A percentile compares a stretch with the other conserved stretches of the same genome.
Conservation (phyloP, 1,284 basidiomycete genomes). For the Bjerkandera adusta region DNA sequence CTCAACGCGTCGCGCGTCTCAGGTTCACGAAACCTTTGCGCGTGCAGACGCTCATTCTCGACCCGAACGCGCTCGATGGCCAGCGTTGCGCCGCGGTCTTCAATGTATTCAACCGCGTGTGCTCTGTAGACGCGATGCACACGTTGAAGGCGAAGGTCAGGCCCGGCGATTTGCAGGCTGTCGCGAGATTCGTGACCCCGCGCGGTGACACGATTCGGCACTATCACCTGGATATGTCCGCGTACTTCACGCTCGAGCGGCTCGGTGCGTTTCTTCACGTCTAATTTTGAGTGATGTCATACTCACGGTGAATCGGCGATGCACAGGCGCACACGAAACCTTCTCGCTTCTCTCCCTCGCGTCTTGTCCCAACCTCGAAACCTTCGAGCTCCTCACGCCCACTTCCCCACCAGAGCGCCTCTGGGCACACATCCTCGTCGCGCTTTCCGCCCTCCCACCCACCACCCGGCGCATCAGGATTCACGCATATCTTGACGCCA, state of each 20-base stretch:
- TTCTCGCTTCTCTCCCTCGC: slow-evolving; percentile 3
- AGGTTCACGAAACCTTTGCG: neutral
- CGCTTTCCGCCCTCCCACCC: neutral
- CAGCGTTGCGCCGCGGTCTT: neutral
- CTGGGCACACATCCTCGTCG: slow-evolving; percentile 7
- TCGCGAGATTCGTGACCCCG: neutral
- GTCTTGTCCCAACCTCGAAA: slow-evolving; percentile 1
- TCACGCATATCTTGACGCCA: slow-evolving; percentile 3
- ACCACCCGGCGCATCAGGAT: slow-evolving; percentile 3
- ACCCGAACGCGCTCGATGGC: slow-evolving; percentile 4
- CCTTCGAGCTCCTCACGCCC: slow-evolving; percentile 4
- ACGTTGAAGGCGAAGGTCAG: neutral
- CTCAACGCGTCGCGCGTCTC: neutral
- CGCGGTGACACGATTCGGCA: neutral
- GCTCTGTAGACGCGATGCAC: neutral
- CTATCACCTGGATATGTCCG: slow-evolving; percentile 4
- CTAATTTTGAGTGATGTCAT: neutral
- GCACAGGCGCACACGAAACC: neutral
- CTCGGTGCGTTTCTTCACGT: neutral
- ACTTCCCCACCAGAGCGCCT: slow-evolving; percentile 3
- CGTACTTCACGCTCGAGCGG: neutral
- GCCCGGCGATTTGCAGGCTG: slow-evolving; percentile 2
- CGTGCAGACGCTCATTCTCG: neutral
- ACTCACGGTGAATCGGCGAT: neutral
- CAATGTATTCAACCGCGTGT: neutral